Conservation (phyloP, 2,329 filamentous ascomycete genomes). For the Cladophialophora psammophila region DNA sequence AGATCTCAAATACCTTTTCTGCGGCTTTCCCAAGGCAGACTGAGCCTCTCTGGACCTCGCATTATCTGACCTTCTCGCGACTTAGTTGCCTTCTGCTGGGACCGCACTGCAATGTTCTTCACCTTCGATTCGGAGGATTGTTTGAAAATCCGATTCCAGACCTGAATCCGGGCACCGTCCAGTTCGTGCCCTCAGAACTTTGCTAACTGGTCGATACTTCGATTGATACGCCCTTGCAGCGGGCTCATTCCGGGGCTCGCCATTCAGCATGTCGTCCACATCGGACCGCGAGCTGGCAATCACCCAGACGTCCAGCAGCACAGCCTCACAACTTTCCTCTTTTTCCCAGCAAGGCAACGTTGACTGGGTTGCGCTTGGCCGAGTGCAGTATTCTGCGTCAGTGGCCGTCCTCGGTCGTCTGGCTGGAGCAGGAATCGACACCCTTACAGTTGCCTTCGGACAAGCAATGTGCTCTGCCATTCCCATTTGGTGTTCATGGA, state of each 20-base stretch:
- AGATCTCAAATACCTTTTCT: no score
- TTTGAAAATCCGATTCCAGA: no score
- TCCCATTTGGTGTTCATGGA: neutral
- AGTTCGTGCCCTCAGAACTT: no score
- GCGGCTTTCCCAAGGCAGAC: no score
- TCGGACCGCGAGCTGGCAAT: neutral
- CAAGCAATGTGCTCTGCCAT: slow-evolving; percentile 1
- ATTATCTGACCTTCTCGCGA: no score
- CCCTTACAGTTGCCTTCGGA: slow-evolving; percentile 4
- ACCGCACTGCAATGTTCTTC: no score
- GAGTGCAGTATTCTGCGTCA: neutral
- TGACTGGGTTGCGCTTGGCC: slow-evolving; percentile 3
- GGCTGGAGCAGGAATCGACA: slow-evolving; percentile 7
- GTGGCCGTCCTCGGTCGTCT: slow-evolving; percentile 2
- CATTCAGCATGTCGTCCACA: neutral
- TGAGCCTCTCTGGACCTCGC: no score
- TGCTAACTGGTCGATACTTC: no score
- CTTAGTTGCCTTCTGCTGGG: no score
- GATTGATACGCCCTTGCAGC: no score
- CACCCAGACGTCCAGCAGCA: neutral
- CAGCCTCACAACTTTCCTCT: neutral
- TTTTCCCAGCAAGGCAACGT: slow-evolving; percentile 3
- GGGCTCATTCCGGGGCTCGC: neutral
- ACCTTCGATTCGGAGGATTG: no score
- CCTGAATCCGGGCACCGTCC: no score